Evolutionary conservation across 768 basidiomycete genomes (phyloP).

Genomic region (Stropharia rugosoannulata): DNA sequence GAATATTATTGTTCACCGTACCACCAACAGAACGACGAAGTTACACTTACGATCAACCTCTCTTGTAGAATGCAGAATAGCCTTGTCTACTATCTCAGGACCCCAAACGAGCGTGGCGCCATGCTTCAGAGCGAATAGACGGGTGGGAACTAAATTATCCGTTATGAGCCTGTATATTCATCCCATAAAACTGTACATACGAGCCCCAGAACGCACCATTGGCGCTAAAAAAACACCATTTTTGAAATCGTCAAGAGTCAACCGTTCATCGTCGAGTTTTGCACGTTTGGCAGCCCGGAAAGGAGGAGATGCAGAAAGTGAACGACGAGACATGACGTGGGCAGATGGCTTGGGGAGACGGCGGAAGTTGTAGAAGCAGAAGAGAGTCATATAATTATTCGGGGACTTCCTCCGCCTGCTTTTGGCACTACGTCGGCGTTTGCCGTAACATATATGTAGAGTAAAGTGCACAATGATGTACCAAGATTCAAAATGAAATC

Average conservation of each 20-base stretch:
- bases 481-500: too few relatives aligned
- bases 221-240: slow-evolving; percentile 94
- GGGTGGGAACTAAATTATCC: slow-evolving; percentile 66
- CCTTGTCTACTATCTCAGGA: slow-evolving; percentile 95
- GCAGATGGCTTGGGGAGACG: background rate
- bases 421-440: background rate
- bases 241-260: slow-evolving; percentile 76
- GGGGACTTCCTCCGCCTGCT: background rate
- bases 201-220: slow-evolving; percentile 93
- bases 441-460: slow-evolving; percentile 7
- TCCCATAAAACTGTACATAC: slow-evolving; percentile 42
- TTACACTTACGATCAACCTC: slow-evolving; percentile 77
- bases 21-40: background rate
- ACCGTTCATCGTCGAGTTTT: slow-evolving; percentile 44
- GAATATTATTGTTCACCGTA: background rate
- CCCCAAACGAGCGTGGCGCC: slow-evolving; percentile 96
- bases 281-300: slow-evolving; percentile 53
- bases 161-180: background rate
- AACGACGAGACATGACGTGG: slow-evolving; percentile 51
- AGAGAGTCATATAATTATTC: slow-evolving; percentile 1
- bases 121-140: slow-evolving; percentile 85
- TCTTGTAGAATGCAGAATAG: slow-evolving; percentile 83
- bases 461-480: too few relatives aligned
- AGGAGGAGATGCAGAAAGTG: slow-evolving; percentile 46
- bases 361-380: background rate